Evolutionary conservation across 1,284 basidiomycete genomes (phyloP), one percentile per base, ranked within the genome.

Genomic region (Inonotus hispidus): DNA sequence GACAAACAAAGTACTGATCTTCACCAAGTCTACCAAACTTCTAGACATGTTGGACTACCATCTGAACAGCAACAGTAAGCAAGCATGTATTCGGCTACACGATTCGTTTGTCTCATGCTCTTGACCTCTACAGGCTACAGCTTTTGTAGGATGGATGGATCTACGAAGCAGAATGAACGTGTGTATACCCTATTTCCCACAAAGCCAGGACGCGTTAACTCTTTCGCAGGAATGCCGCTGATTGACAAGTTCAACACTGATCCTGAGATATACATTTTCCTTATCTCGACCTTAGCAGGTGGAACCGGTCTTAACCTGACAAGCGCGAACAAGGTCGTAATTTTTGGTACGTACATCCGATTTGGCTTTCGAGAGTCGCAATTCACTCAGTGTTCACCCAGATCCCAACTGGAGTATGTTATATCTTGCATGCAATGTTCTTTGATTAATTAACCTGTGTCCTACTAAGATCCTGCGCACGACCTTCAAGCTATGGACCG

Each of bases 401-500:
- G 91, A 94, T 75, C 92, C 92, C 4, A 92, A 92, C 64, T 93
- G 92, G 92, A 94, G 90, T 90, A 71, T 67, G 87, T 74, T 14
- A n/a, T n/a, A n/a, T 7, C 16, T 7, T 7, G 16, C 41, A 4
- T 21, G 8, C 11, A 13, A 21, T 54, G 5, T 23, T 59, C 35
- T 7, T 27, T 7, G 7, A 19, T 27, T n/a, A 11, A 11, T 19
- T 6, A 5, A 14, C 32, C 16, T 16, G 32, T 8, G 5, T 35
- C 14, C 16, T 1, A 2, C 23, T 13, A 47, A 92, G 89, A 93
- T 73, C 92, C 92, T 4, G 88, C 92, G 0, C 89, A 93, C 66
- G 92, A 94, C 68, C 72, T 93, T 16, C 92, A 94, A 71, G 91
- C 90, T 1, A 92, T 92, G 87, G 93, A 95, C 66, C 83, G 92